Percentiles rank a stretch among this genome's conserved stretches.
phyloP scores from a whole-genome alignment of 2,329 filamentous ascomycete species.

The Ilyonectria sp. region DNA sequence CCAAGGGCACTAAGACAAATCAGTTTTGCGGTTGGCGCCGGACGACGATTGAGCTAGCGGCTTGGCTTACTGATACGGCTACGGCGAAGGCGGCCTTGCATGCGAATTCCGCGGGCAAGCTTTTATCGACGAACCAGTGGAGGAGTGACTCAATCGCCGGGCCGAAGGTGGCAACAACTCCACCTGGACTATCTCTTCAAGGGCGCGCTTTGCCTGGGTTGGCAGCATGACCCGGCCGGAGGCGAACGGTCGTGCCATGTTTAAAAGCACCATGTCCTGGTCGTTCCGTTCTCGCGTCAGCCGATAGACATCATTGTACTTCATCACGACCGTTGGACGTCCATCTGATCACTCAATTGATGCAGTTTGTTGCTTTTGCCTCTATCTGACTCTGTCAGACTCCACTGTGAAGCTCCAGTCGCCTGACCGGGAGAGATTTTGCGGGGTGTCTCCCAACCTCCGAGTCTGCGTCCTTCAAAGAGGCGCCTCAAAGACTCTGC shows the following conservation, averaged over 20 bases:
- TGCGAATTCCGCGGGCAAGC: background rate
- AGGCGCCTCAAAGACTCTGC: slow-evolving; percentile 29
- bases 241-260: slow-evolving; percentile 36
- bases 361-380: slow-evolving; percentile 6
- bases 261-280: slow-evolving; percentile 32
- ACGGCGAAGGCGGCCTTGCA: slow-evolving; percentile 6
- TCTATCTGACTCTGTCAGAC: slow-evolving; percentile 23
- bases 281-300: slow-evolving; percentile 16
- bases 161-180: slow-evolving; percentile 37
- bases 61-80: slow-evolving; percentile 31
- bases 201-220: slow-evolving; percentile 30
- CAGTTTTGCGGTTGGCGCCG: slow-evolving; percentile 18
- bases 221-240: slow-evolving; percentile 28
- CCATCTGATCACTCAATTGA: slow-evolving; percentile 21
- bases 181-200: slow-evolving; percentile 34
- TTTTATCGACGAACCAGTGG: slow-evolving; percentile 22
- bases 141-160: slow-evolving; percentile 31
- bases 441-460: slow-evolving; percentile 30
- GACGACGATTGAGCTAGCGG: slow-evolving; percentile 22
- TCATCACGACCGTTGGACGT: background rate
- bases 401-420: slow-evolving; percentile 34
- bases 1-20: slow-evolving; percentile 9
- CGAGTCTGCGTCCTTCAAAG: slow-evolving; percentile 18
- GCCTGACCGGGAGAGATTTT: slow-evolving; percentile 23
- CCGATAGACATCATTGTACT: background rate